Evolutionary conservation across 2,329 filamentous ascomycete genomes (phyloP).

Genomic region (Fusarium beomiforme): DNA sequence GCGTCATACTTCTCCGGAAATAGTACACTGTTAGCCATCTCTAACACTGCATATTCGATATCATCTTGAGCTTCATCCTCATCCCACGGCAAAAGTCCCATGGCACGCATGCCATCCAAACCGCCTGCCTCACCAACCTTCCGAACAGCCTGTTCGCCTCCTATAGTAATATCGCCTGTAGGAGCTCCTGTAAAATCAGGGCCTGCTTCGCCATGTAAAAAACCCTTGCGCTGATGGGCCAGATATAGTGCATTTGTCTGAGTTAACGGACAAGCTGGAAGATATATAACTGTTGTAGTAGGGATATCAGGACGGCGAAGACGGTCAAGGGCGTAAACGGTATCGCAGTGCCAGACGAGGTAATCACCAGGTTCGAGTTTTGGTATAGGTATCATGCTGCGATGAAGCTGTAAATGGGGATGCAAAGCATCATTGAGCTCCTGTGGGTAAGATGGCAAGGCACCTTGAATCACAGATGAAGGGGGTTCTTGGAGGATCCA

Average conservation of each 20-base stretch:
- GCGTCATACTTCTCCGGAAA: conserved; percentile 53
- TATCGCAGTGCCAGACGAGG: conserved; percentile 78
- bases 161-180: conserved; percentile 48
- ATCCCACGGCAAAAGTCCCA: conserved; percentile 55
- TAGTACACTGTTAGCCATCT: conserved; percentile 53
- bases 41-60: conserved; percentile 48
- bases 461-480: conserved; percentile 71
- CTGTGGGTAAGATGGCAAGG: conserved; percentile 72
- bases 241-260: conserved; percentile 56
- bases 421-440: conserved; percentile 73
- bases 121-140: conserved; percentile 54
- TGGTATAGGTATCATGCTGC: conserved; percentile 76
- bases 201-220: conserved; percentile 53
- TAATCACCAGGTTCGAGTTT: conserved; percentile 77
- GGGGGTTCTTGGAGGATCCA: conserved; percentile 61
- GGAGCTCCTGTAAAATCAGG: conserved; percentile 52
- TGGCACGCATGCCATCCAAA: conserved; percentile 52
- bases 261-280: conserved; percentile 54
- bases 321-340: conserved; percentile 75
- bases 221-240: conserved; percentile 53
- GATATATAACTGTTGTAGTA: conserved; percentile 49
- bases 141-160: conserved; percentile 49
- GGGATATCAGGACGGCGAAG: conserved; percentile 34
- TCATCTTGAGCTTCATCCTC: conserved; percentile 48
- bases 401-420: conserved; percentile 72